phyloP scores from a whole-genome alignment of 441 rosid species.

The Geranium incanum region DNA sequence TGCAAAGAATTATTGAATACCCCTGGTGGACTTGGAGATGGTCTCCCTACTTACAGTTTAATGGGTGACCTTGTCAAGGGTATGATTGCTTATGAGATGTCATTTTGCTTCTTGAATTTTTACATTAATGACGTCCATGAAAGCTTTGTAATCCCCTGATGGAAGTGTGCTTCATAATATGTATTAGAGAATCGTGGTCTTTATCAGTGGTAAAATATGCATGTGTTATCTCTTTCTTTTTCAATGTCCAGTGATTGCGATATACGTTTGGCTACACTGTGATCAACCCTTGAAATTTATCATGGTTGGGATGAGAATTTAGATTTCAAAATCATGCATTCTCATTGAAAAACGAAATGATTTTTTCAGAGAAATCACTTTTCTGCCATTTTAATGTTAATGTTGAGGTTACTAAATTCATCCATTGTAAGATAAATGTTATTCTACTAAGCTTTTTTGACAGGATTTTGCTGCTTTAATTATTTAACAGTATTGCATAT shows the following conservation, averaged over 20 bases:
- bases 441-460: background rate
- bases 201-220: background rate
- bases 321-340: background rate
- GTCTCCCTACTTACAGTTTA: conserved; percentile 69
- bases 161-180: background rate
- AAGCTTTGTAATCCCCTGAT: background rate
- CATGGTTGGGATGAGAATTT: background rate
- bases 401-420: background rate
- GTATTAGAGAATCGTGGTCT: background rate
- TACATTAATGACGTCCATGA: background rate
- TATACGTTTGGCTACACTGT: background rate
- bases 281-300: background rate
- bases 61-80: conserved; percentile 97
- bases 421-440: background rate
- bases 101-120: background rate
- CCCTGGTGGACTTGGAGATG: conserved; percentile 73
- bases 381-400: background rate
- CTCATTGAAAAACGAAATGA: background rate
- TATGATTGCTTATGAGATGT: conserved; percentile 21
- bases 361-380: background rate
- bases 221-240: background rate
- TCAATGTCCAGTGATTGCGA: background rate
- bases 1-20: conserved; percentile 71
- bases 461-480: background rate
- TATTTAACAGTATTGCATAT: conserved; percentile 20